These are phyloP conservation scores for Arthroderma uncinatum DNA, from an alignment of 2,329 filamentous ascomycete genomes.

Conservation along the genomic window DNA sequence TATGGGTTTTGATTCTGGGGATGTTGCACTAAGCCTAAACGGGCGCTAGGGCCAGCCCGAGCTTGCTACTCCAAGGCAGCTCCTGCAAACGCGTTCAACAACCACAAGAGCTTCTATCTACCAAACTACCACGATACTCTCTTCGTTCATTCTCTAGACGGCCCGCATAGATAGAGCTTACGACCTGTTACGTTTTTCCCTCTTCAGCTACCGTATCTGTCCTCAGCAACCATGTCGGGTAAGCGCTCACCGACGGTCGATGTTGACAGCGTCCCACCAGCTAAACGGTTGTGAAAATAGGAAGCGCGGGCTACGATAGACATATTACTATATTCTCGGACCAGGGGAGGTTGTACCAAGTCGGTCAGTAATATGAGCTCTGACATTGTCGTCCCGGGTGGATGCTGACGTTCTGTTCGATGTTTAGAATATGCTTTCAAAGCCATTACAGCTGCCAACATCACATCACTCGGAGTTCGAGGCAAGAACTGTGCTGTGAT, in stretches of 20 bases:
- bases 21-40: slow-evolving; percentile 10
- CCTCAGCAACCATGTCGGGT: slow-evolving; percentile 35
- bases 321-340: slow-evolving; percentile 99
- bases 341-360: slow-evolving; percentile 97
- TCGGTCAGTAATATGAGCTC: slow-evolving; percentile 56
- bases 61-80: slow-evolving; percentile 3
- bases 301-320: slow-evolving; percentile 85
- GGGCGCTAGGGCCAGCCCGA: not conserved
- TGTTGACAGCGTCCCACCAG: not conserved
- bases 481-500: slow-evolving; percentile 97
- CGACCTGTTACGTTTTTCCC: slow-evolving; percentile 5
- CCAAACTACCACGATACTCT: not conserved
- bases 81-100: slow-evolving; percentile 1
- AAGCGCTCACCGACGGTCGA: slow-evolving; percentile 15
- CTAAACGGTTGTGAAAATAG: slow-evolving; percentile 36
- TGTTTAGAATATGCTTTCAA: slow-evolving; percentile 97
- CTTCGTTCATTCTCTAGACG: not conserved
- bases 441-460: slow-evolving; percentile 97
- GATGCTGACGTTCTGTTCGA: slow-evolving; percentile 22
- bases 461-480: slow-evolving; percentile 90
- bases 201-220: slow-evolving; percentile 6
- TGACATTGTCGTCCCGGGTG: not conserved
- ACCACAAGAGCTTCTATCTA: not conserved
- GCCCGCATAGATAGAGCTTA: slow-evolving; percentile 3
- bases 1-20: not conserved